Evolutionary conservation across 208 protist species (phyloP).

Genomic region (Porcisia hertigi): DNA sequence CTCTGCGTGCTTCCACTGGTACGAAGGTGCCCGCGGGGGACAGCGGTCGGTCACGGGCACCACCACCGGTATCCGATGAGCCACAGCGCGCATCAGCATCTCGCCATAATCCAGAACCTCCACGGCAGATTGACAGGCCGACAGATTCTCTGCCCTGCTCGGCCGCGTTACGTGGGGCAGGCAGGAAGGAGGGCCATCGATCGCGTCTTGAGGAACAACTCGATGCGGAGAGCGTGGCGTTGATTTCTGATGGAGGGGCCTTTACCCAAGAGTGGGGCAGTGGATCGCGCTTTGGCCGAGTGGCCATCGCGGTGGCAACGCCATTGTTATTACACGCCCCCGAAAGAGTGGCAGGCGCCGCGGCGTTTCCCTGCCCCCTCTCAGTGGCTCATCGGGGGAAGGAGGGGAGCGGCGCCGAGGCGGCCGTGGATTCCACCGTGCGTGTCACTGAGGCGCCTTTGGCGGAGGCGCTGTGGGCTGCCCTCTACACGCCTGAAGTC

Average conservation of each 20-base stretch:
- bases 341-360: background rate
- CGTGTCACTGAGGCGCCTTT: conserved; percentile 8
- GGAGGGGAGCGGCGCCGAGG: background rate
- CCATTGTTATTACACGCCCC: background rate
- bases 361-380: background rate
- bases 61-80: background rate
- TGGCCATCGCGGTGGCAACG: conserved; percentile 9
- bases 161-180: background rate
- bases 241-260: background rate
- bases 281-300: background rate
- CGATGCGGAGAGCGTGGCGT: conserved; percentile 1
- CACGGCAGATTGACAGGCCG: background rate
- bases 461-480: conserved; percentile 18
- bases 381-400: background rate
- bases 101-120: background rate
- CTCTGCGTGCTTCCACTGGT: background rate
- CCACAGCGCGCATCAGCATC: background rate
- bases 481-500: conserved; percentile 6
- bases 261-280: background rate
- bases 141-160: background rate
- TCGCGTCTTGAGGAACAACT: conserved; percentile 11
- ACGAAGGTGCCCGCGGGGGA: background rate
- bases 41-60: background rate
- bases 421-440: background rate
- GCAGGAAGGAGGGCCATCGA: background rate